phyloP scores from a whole-genome alignment of 2,329 filamentous ascomycete genomes.

The Apiospora aurea region DNA sequence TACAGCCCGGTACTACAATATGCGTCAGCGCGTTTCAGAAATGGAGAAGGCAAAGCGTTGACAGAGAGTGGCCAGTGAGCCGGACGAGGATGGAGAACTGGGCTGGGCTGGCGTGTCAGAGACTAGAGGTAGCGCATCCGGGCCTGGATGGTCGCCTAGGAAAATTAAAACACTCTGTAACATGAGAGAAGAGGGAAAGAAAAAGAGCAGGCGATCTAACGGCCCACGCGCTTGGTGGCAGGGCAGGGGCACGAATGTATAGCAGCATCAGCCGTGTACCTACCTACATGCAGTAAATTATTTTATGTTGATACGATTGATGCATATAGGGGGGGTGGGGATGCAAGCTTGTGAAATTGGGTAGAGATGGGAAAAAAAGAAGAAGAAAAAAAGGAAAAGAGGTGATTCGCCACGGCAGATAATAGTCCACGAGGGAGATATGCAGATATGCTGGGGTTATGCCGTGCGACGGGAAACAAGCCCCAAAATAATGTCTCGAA shows the following conservation, averaged over 20 bases:
- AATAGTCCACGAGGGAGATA: neutral
- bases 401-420: neutral
- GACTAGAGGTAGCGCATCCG: neutral
- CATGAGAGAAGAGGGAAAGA: neutral
- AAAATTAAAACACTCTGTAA: constrained; percentile 13
- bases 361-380: neutral
- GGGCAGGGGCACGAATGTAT: neutral
- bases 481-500: constrained; percentile 1
- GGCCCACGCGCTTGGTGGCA: neutral
- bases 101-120: constrained; percentile 21
- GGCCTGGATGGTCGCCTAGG: neutral
- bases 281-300: neutral
- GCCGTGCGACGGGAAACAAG: neutral
- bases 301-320: too few species aligned
- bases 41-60: constrained; percentile 18
- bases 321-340: neutral
- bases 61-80: constrained; percentile 22
- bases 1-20: constrained; percentile 22
- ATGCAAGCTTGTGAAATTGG: neutral
- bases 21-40: constrained; percentile 25
- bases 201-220: neutral
- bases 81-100: neutral
- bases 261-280: neutral
- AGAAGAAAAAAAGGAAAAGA: neutral
- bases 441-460: constrained; percentile 5